Conservation (phyloP, 2,329 filamentous ascomycete genomes). For the Achaetomium macrosporum region DNA sequence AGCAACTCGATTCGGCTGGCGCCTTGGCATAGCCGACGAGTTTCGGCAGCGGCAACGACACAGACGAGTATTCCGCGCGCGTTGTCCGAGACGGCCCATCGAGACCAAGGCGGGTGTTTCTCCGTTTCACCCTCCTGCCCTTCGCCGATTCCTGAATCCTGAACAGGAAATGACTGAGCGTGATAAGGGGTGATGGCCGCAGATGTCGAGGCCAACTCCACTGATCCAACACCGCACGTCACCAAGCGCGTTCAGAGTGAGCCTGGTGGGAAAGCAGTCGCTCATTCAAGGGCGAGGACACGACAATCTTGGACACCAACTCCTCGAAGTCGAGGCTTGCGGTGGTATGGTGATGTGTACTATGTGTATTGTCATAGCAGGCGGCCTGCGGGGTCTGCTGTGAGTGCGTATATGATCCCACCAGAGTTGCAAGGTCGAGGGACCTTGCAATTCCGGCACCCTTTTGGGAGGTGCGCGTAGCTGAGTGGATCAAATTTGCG, state of each 20-base stretch:
- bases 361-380: no score
- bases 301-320: constrained; percentile 2
- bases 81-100: neutral
- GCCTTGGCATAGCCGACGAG: no score
- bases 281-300: neutral
- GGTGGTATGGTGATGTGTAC: no score
- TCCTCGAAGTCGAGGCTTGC: neutral
- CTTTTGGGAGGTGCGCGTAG: no score
- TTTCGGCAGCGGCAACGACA: no score
- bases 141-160: neutral
- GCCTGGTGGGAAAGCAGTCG: neutral
- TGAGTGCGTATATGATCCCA: no score
- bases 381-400: no score
- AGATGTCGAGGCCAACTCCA: constrained; percentile 21
- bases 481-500: no score
- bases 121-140: neutral
- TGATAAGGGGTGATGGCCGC: constrained; percentile 22
- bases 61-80: neutral
- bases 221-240: constrained; percentile 20
- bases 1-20: no score
- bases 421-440: no score
- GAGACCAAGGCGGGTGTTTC: neutral
- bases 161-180: constrained; percentile 14
- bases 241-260: constrained; percentile 18
- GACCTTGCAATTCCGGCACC: no score